Percentiles rank a stretch among this genome's conserved stretches.
These are phyloP conservation scores for Tylopilus balloui DNA, from an alignment of 768 basidiomycete species.

Conservation along the genomic window DNA sequence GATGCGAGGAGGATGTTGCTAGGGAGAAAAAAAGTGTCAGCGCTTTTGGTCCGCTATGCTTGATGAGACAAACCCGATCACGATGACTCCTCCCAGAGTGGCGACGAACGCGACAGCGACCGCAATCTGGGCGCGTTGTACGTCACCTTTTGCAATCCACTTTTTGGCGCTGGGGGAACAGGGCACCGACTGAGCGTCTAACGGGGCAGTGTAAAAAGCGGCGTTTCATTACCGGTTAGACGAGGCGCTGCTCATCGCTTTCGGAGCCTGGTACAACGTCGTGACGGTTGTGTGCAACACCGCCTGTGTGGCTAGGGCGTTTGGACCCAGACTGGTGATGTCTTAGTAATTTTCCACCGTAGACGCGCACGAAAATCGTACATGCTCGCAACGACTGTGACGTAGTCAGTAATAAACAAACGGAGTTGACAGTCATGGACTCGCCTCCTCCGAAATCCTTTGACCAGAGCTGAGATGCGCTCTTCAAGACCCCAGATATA, in stretches of 20 bases:
- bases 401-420: slow-evolving; percentile 3
- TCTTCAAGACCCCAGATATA: slow-evolving; percentile 19
- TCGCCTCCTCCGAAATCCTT: slow-evolving; percentile 26
- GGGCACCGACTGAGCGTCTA: not conserved
- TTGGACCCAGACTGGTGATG: slow-evolving; percentile 17
- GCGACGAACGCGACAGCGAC: slow-evolving; percentile 13
- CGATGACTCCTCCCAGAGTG: slow-evolving; percentile 15
- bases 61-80: slow-evolving; percentile 5
- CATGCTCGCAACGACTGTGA: slow-evolving; percentile 22
- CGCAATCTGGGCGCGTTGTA: slow-evolving; percentile 17
- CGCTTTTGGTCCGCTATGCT: not conserved
- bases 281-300: slow-evolving; percentile 22
- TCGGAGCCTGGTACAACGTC: slow-evolving; percentile 23
- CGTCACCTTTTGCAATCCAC: slow-evolving; percentile 19
- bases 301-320: slow-evolving; percentile 25
- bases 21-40: not conserved
- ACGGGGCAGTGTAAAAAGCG: not conserved
- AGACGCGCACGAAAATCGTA: slow-evolving; percentile 5
- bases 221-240: slow-evolving; percentile 23
- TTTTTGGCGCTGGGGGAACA: slow-evolving; percentile 17
- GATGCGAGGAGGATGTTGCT: slow-evolving; percentile 43
- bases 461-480: slow-evolving; percentile 28
- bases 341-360: slow-evolving; percentile 5
- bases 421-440: not conserved
- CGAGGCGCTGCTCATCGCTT: slow-evolving; percentile 16